These are phyloP conservation scores for Monilinia fructigena DNA, from an alignment of 2,329 filamentous ascomycete genomes.

Conservation along the genomic window DNA sequence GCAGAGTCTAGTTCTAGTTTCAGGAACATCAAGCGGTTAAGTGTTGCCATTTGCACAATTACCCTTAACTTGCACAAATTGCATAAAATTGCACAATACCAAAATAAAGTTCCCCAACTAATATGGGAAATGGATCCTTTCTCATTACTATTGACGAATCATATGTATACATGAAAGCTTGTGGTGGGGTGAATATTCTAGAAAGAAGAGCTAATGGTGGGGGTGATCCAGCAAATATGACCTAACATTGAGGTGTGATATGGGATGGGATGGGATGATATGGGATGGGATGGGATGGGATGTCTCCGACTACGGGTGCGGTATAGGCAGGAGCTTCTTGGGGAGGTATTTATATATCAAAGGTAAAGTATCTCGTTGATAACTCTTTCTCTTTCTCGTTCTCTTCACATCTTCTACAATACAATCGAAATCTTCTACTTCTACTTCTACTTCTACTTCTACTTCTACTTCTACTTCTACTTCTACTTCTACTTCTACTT, in stretches of 20 bases:
- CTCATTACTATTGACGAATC: background rate
- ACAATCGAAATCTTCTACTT: background rate
- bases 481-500: background rate
- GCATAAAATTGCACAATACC: too few relatives aligned
- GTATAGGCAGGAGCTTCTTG: background rate
- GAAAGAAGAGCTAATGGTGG: conserved; percentile 8
- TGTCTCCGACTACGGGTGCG: conserved; percentile 16
- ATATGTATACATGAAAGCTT: too few relatives aligned
- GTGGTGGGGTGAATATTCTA: conserved; percentile 3
- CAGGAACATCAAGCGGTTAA: too few relatives aligned
- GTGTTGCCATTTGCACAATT: too few relatives aligned
- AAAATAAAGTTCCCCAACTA: background rate
- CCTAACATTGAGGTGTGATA: background rate
- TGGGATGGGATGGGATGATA: background rate
- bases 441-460: background rate
- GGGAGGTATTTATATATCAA: conserved; percentile 10
- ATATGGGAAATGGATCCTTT: conserved; percentile 4
- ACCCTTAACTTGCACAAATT: background rate
- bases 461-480: background rate
- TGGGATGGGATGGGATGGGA: too few relatives aligned
- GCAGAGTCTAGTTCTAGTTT: background rate
- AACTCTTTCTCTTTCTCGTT: background rate
- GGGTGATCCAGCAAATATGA: background rate
- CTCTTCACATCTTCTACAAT: background rate
- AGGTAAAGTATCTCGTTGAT: background rate